Evolutionary conservation across 495 filamentous ascomycete species (phyloP).

Genomic region (Podospora bellae-mahoneyi): DNA sequence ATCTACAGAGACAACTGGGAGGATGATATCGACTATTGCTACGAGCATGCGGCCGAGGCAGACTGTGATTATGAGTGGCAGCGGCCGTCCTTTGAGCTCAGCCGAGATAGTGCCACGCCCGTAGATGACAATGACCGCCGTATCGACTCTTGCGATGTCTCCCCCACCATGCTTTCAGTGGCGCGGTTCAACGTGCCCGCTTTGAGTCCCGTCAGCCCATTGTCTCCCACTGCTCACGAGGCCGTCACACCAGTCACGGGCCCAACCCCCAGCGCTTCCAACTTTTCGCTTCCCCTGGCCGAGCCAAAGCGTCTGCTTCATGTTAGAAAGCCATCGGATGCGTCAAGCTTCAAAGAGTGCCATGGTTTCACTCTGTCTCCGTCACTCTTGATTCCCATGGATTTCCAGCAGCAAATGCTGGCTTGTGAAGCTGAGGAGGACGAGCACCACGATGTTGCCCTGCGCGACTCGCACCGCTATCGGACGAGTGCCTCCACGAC

Average conservation of each 20-base stretch:
- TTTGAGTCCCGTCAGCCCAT: conserved; percentile 44
- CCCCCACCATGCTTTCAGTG: conserved; percentile 40
- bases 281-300: conserved; percentile 42
- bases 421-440: conserved; percentile 35
- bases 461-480: conserved; percentile 29
- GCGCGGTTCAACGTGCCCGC: conserved; percentile 45
- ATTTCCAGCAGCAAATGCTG: conserved; percentile 48
- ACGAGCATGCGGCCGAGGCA: conserved; percentile 85
- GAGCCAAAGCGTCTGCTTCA: conserved; percentile 33
- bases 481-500: conserved; percentile 48
- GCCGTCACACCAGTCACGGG: conserved; percentile 40
- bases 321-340: conserved; percentile 41
- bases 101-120: conserved; percentile 31
- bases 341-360: conserved; percentile 52
- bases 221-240: conserved; percentile 38
- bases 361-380: conserved; percentile 55
- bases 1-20: conserved; percentile 66
- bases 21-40: conserved; percentile 91
- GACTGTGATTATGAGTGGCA: conserved; percentile 90
- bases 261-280: conserved; percentile 34
- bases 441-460: conserved; percentile 35
- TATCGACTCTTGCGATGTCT: conserved; percentile 26
- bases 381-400: conserved; percentile 51
- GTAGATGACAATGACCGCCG: conserved; percentile 28
- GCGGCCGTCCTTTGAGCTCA: conserved; percentile 47